Base-by-base conservation (phyloP, 768 basidiomycete species). In the Russula abietina region DNA sequence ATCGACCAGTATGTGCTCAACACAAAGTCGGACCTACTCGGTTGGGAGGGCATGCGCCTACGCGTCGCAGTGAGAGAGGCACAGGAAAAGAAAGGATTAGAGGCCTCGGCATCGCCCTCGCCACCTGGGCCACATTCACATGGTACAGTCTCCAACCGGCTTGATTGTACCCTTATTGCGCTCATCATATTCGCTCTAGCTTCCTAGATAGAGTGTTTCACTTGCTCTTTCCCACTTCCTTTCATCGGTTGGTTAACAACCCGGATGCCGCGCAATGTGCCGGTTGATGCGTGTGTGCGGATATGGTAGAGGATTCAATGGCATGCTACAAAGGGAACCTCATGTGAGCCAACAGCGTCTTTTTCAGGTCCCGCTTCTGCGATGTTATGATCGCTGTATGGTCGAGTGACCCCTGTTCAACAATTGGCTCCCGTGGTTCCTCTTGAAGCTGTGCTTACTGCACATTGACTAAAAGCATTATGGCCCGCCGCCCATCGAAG, bases 1-100 rank as follows among this genome's bases (percentile, higher is more conserved):
- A 55, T 75, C 49, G 75, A 81, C 67, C 71, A 76, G 52, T 81
- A 81, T 68, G 68, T 81, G 32, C 71, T 80, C 61, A 74, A 73
- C 48, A 77, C 74, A 52, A 74, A 73, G 67, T 65, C 74, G 36
- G 74, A 75, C 26, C 61, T 75, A 55, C 68, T 78, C 39, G 77
- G 77, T 12, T 72, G 72, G 69, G 75, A 77, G 69, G 77, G 77
- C 28, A 77, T 78, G 75, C 74, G 76, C 19, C 64, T 78, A 68
- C 71, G 77, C 28, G 63, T 76, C 45, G 66, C 71, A 63, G 69
- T 78, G 11, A 67, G 73, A 32, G 76, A 77, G 50, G 73, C 68
- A 56, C 69, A 63, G 64, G 62, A 63, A 32, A 52, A 30, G 49
- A 59, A 28, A 9, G 30, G 22, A 39, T 59, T 24, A 24, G 62